Evolutionary conservation across 805 yeast genomes (phyloP), one percentile per base, ranked within the genome.

Genomic region (Kodamaea fukazawae): DNA sequence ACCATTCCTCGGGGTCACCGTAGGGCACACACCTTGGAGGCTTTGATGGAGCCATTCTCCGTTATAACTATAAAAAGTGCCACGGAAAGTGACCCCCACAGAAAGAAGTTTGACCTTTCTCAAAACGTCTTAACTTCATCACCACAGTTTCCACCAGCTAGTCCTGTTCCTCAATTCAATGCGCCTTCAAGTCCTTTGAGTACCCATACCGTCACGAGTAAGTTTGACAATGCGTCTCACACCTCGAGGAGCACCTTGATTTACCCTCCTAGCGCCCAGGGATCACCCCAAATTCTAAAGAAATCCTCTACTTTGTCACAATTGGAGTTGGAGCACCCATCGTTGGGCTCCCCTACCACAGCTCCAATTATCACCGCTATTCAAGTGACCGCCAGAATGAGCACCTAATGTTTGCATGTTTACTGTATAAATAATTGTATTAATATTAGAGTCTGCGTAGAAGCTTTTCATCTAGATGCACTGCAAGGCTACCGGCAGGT

Each of bases 311-410:
- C 71, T 1, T 44, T 64, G 38, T 50, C 53, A 6, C 56, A 63
- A 37, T 41, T 62, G 12, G 68, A 63, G 26, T 40, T 61, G 18
- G 66, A 61, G 20, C 37, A 58, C 8, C 33, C 58, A n/a, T 40
- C 57, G 5, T 48, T 51, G 14, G 55, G 49, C 28, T 48, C 52
- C 8, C 45, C 51, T 16, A 36, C 43, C 5, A 51, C 58, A 8
- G 64, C 72, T 3, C 71, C 72, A 2, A 65, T 67, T 4, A 57
- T 69, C 8, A 65, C 73, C 0, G 69, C 65, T 7, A 62, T 69
- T 8, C 74, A 67, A 40, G 74, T 68, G 7, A 63, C 69, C n/a
- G 67, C 67, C 13, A 41, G 66, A 35, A 62, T 62, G 67, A 62
- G 66, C 44, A 60, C 67, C 27, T 61, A 41, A 41, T 20, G 23